Evolutionary conservation across 768 basidiomycete species (phyloP).

Genomic region (Panus rudis): DNA sequence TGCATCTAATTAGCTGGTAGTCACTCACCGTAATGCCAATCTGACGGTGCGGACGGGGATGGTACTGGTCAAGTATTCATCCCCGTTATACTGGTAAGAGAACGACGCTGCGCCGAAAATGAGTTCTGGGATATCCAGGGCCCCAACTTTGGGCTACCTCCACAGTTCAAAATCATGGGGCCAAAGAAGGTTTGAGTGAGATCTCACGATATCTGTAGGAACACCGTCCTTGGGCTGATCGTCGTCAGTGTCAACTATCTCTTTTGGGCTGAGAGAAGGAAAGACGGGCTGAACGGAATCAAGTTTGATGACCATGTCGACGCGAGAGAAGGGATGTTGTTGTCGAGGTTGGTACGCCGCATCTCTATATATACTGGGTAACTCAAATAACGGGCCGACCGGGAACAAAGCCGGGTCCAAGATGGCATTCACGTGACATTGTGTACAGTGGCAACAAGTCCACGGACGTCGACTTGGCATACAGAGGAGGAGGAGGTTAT

Average conservation of each 20-base stretch:
- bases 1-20: background rate
- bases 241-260: conserved; percentile 34
- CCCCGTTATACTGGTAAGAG: conserved; percentile 58
- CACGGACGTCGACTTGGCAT: too few relatives aligned
- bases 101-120: conserved; percentile 71
- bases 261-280: conserved; percentile 30
- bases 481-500: too few relatives aligned
- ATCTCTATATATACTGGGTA: too few relatives aligned
- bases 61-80: conserved; percentile 47
- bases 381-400: too few relatives aligned
- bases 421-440: too few relatives aligned
- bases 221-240: conserved; percentile 32
- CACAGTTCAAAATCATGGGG: background rate
- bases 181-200: background rate
- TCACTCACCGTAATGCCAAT: conserved; percentile 62
- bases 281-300: conserved; percentile 35
- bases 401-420: too few relatives aligned
- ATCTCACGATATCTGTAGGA: conserved; percentile 31
- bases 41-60: conserved; percentile 60
- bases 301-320: conserved; percentile 33
- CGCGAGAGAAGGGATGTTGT: too few relatives aligned
- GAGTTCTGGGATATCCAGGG: conserved; percentile 35
- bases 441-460: too few relatives aligned
- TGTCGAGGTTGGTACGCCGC: too few relatives aligned
- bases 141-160: conserved; percentile 29